A percentile compares a stretch with the other conserved stretches of the same genome.
phyloP scores from a whole-genome alignment of 768 basidiomycete genomes.

The Serendipita indica region DNA sequence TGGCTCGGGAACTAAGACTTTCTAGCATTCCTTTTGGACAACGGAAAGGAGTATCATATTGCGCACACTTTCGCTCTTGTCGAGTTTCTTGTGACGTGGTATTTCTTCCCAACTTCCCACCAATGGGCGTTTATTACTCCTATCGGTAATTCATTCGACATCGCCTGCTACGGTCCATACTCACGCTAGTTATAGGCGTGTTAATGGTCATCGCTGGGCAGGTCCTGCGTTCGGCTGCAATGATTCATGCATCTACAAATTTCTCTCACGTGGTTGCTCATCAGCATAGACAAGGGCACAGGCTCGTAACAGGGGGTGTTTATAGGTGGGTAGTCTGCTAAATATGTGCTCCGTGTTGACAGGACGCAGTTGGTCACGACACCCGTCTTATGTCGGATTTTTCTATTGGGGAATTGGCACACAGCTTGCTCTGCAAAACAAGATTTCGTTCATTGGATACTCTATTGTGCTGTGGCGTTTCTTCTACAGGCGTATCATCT shows the following conservation, averaged over 20 bases:
- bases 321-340: conserved; percentile 54
- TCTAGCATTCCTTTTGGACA: conserved; percentile 84
- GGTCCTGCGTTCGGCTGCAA: conserved; percentile 69
- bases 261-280: conserved; percentile 84
- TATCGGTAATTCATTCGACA: conserved; percentile 33
- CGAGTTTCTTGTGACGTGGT: conserved; percentile 65
- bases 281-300: conserved; percentile 56
- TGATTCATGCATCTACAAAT: conserved; percentile 88
- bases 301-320: conserved; percentile 74
- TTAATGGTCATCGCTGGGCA: conserved; percentile 55
- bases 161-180: conserved; percentile 7
- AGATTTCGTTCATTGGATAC: conserved; percentile 54
- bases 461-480: conserved; percentile 64
- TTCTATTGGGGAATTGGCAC: conserved; percentile 97
- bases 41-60: conserved; percentile 69
- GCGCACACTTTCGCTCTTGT: conserved; percentile 63
- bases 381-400: conserved; percentile 95
- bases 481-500: conserved; percentile 64
- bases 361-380: conserved; percentile 58
- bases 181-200: conserved; percentile 35
- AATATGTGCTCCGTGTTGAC: conserved; percentile 1
- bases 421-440: conserved; percentile 82
- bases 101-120: conserved; percentile 53
- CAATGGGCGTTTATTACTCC: conserved; percentile 38
- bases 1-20: conserved; percentile 12